Percentiles rank a stretch among this genome's conserved stretches.
Evolutionary conservation across 2,329 filamentous ascomycete species (phyloP).

Genomic region (Cercospora janseana): DNA sequence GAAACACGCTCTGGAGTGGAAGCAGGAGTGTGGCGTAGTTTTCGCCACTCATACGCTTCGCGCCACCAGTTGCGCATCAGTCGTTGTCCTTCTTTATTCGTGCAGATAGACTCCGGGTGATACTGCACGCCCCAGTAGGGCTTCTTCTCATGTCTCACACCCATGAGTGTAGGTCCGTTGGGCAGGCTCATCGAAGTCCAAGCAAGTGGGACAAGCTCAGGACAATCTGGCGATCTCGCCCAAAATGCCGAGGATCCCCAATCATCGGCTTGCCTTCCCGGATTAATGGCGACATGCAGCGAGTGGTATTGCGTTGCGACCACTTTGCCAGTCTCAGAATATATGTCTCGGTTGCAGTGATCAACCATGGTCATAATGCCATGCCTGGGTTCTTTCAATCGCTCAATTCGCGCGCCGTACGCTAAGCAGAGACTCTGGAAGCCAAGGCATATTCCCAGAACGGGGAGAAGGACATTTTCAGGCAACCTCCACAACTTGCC

Average conservation of each 20-base stretch:
- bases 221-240: slow-evolving; percentile 39
- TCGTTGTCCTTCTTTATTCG: slow-evolving; percentile 62
- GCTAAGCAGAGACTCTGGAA: slow-evolving; percentile 77
- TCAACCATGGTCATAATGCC: slow-evolving; percentile 72
- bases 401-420: slow-evolving; percentile 65
- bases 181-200: slow-evolving; percentile 47
- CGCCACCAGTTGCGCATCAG: slow-evolving; percentile 76
- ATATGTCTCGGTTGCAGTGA: slow-evolving; percentile 63
- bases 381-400: slow-evolving; percentile 71
- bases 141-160: slow-evolving; percentile 61
- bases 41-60: slow-evolving; percentile 47
- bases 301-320: slow-evolving; percentile 76
- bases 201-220: slow-evolving; percentile 46
- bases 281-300: slow-evolving; percentile 49
- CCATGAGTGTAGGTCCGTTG: slow-evolving; percentile 71
- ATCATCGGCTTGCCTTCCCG: slow-evolving; percentile 37
- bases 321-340: slow-evolving; percentile 59
- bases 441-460: slow-evolving; percentile 84
- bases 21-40: not conserved
- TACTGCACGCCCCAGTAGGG: slow-evolving; percentile 90
- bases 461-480: slow-evolving; percentile 62
- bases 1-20: not conserved
- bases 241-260: slow-evolving; percentile 36
- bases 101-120: slow-evolving; percentile 86
- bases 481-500: slow-evolving; percentile 68